Evolutionary conservation across 495 filamentous ascomycete genomes (phyloP).

Genomic region (Podospora tetraspora): DNA sequence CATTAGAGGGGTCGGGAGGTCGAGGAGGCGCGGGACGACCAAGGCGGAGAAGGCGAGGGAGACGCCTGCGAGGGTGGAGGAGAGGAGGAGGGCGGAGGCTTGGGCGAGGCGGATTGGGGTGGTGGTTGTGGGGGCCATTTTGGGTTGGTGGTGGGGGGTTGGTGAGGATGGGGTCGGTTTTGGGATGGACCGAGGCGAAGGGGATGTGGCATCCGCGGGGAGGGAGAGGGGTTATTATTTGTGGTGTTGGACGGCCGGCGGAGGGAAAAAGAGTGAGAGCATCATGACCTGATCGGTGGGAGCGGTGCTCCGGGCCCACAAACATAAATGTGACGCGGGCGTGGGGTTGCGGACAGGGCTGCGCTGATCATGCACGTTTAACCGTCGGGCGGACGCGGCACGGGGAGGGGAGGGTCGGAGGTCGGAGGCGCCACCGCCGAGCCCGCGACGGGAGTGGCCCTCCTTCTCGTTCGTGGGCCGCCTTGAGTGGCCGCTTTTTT

Average conservation of each 20-base stretch:
- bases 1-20: slow-evolving; percentile 48
- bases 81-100: slow-evolving; percentile 43
- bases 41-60: slow-evolving; percentile 39
- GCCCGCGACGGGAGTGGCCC: not conserved
- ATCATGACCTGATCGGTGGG: not conserved
- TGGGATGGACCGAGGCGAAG: too few relatives aligned
- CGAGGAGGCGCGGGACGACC: slow-evolving; percentile 46
- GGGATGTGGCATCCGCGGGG: not conserved
- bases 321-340: not conserved
- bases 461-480: not conserved
- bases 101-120: slow-evolving; percentile 39
- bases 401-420: not conserved
- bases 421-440: not conserved
- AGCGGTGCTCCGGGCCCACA: not conserved
- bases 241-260: not conserved
- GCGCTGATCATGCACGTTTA: not conserved
- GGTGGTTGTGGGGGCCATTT: slow-evolving; percentile 11
- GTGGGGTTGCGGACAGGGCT: not conserved
- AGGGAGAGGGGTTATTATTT: not conserved
- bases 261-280: not conserved
- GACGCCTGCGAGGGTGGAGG: slow-evolving; percentile 39
- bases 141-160: not conserved
- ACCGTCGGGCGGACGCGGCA: not conserved
- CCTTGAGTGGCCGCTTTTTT: not conserved
- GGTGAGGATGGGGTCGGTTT: not conserved